A percentile compares a stretch with the other conserved stretches of the same genome.
These are phyloP conservation scores for Physcomitrellopsis africana DNA, from an alignment of 225 moss, liverwort and hornwort genomes.

Conservation along the genomic window DNA sequence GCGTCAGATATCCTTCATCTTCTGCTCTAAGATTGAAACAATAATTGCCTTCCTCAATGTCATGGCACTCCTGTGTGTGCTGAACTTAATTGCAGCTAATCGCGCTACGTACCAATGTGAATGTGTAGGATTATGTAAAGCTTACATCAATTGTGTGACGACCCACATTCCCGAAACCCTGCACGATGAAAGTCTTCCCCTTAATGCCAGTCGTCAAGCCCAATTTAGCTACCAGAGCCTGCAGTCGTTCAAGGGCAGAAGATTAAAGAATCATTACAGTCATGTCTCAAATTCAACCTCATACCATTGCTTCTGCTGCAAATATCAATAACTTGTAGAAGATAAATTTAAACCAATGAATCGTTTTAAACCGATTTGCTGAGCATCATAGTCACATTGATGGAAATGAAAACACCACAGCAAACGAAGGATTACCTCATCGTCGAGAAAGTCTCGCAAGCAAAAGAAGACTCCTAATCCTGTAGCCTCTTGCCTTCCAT, in stretches of 20 bases:
- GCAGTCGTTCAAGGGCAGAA: slow-evolving; percentile 27
- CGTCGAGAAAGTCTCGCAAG: slow-evolving; percentile 64
- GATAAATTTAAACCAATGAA: neutral
- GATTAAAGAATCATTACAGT: slow-evolving; percentile 13
- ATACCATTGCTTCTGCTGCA: neutral
- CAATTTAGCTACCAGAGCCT: slow-evolving; percentile 65
- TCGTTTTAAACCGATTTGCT: neutral
- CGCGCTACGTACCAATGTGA: neutral
- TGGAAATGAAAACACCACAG: neutral
- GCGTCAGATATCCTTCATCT: slow-evolving; percentile 1
- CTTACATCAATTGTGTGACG: slow-evolving; percentile 74
- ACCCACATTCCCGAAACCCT: slow-evolving; percentile 90
- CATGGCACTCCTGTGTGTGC: neutral
- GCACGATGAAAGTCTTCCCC: slow-evolving; percentile 76
- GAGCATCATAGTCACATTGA: neutral
- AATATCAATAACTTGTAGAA: neutral
- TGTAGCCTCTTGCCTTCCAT: slow-evolving; percentile 74
- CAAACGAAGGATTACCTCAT: slow-evolving; percentile 35
- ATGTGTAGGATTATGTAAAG: neutral
- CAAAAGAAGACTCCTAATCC: slow-evolving; percentile 73
- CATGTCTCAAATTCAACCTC: neutral
- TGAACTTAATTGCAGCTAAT: neutral
- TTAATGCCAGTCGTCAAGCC: slow-evolving; percentile 71
- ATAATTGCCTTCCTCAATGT: neutral
- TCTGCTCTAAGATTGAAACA: neutral